A percentile compares a stretch with the other conserved stretches of the same genome.
phyloP scores from a whole-genome alignment of 306 rosid species.

The Casuarina equisetifolia region DNA sequence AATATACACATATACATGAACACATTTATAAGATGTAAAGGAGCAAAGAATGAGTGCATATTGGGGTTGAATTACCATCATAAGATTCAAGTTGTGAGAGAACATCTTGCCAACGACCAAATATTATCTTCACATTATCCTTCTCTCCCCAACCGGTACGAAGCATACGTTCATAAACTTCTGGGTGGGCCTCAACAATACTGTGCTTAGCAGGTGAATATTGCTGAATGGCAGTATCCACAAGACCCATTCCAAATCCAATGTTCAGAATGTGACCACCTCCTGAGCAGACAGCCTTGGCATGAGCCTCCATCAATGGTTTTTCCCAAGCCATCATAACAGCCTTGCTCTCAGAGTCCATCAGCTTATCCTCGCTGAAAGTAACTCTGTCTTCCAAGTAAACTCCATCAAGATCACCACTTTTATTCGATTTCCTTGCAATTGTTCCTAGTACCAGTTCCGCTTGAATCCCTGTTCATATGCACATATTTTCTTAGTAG shows the following conservation, averaged over 20 bases:
- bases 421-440: conserved; percentile 58
- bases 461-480: conserved; percentile 70
- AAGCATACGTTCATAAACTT: conserved; percentile 77
- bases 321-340: conserved; percentile 99
- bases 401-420: conserved; percentile 34
- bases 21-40: conserved; percentile 3
- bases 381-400: conserved; percentile 82
- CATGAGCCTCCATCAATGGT: conserved; percentile 97
- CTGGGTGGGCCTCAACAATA: conserved; percentile 90
- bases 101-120: conserved; percentile 92
- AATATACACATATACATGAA: not conserved
- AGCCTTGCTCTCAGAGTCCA: conserved; percentile 83
- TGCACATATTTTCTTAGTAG: not conserved
- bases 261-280: conserved; percentile 79
- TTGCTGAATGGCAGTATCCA: conserved; percentile 83
- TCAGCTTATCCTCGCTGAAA: conserved; percentile 82
- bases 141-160: conserved; percentile 65
- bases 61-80: conserved; percentile 57
- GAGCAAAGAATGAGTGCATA: conserved; percentile 8
- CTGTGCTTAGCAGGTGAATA: conserved; percentile 66
- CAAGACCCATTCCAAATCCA: conserved; percentile 96
- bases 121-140: conserved; percentile 65
- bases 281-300: conserved; percentile 86
- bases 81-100: conserved; percentile 61
- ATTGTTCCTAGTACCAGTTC: conserved; percentile 79